Percentiles rank a stretch among this genome's conserved stretches.
These are phyloP conservation scores for Penicillium sp. DNA, from an alignment of 2,329 filamentous ascomycete genomes.

Conservation along the genomic window DNA sequence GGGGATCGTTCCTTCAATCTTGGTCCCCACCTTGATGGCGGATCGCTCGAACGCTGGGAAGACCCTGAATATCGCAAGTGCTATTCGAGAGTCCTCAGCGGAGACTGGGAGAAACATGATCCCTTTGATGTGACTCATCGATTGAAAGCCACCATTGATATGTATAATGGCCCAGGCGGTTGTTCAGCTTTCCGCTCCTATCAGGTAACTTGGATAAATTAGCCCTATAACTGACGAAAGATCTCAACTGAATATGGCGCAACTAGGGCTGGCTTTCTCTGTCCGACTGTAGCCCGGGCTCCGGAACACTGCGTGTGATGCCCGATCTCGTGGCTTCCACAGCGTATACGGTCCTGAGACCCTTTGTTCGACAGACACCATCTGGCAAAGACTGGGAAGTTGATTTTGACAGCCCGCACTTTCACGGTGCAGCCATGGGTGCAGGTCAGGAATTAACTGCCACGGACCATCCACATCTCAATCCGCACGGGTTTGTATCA, in stretches of 20 bases:
- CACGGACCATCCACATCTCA: slow-evolving; percentile 38
- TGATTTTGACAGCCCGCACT: slow-evolving; percentile 28
- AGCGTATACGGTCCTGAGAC: slow-evolving; percentile 40
- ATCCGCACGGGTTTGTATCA: slow-evolving; percentile 35
- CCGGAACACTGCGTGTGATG: slow-evolving; percentile 40
- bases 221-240: too few relatives aligned
- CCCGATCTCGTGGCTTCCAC: slow-evolving; percentile 36
- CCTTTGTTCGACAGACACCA: slow-evolving; percentile 33
- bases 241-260: neutral
- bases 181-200: slow-evolving; percentile 34
- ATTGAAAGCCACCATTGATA: slow-evolving; percentile 21
- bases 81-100: slow-evolving; percentile 37
- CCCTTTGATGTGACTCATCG: slow-evolving; percentile 35
- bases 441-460: slow-evolving; percentile 34
- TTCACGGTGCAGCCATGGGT: slow-evolving; percentile 35
- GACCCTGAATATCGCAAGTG: slow-evolving; percentile 35
- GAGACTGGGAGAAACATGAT: slow-evolving; percentile 35
- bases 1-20: slow-evolving; percentile 38
- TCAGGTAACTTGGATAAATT: neutral
- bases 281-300: slow-evolving; percentile 29
- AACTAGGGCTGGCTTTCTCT: slow-evolving; percentile 44
- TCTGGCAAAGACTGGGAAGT: slow-evolving; percentile 37
- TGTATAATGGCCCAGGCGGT: slow-evolving; percentile 35
- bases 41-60: slow-evolving; percentile 42
- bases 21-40: slow-evolving; percentile 44